Evolutionary conservation across 1,284 basidiomycete species (phyloP).

Genomic region (Melampsora americana): DNA sequence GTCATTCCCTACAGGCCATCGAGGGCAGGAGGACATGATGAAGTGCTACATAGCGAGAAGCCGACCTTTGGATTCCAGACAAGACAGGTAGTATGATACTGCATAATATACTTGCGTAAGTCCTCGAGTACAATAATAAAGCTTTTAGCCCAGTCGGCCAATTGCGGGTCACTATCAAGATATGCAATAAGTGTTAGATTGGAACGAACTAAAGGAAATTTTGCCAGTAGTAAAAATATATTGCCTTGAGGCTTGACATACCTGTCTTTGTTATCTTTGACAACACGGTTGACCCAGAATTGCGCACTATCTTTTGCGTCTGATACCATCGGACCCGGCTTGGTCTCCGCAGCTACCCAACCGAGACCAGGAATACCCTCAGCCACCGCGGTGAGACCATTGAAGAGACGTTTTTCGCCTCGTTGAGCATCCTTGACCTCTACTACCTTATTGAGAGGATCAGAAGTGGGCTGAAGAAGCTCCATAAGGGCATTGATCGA

Average conservation of each 20-base stretch:
- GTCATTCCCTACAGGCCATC: not conserved
- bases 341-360: conserved; percentile 82
- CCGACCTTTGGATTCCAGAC: conserved; percentile 80
- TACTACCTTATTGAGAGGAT: conserved; percentile 70
- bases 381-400: conserved; percentile 73
- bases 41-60: conserved; percentile 10
- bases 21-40: not conserved
- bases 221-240: not conserved
- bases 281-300: conserved; percentile 86
- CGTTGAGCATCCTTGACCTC: conserved; percentile 75
- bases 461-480: conserved; percentile 70
- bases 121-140: conserved; percentile 73
- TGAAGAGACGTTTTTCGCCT: conserved; percentile 73
- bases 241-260: conserved; percentile 55
- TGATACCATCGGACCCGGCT: conserved; percentile 76
- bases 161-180: conserved; percentile 70
- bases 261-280: conserved; percentile 92
- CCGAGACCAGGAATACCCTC: conserved; percentile 81
- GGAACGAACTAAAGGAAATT: not conserved
- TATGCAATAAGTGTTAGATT: not conserved
- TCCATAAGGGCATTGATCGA: conserved; percentile 63
- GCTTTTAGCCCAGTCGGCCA: conserved; percentile 80
- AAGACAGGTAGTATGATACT: conserved; percentile 82
- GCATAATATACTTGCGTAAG: conserved; percentile 76
- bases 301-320: conserved; percentile 83